A percentile compares a stretch with the other conserved stretches of the same genome.
Evolutionary conservation across 2,329 filamentous ascomycete species (phyloP).

Genomic region (Shiraia sp.): DNA sequence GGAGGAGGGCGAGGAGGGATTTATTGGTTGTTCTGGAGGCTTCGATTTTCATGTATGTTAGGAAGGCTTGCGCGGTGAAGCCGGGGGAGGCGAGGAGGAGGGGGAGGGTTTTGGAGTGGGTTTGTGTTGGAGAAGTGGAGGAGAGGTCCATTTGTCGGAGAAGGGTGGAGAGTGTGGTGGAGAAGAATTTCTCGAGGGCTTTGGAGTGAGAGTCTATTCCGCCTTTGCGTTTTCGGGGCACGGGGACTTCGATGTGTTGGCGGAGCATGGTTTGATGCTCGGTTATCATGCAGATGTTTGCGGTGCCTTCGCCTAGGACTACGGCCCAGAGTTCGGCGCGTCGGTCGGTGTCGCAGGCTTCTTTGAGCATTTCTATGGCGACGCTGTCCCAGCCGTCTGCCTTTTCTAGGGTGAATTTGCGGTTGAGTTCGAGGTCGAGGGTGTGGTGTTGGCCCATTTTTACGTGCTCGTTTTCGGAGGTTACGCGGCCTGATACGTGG

Average conservation of each 20-base stretch:
- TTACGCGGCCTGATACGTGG: slow-evolving; percentile 68
- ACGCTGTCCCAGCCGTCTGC: slow-evolving; percentile 85
- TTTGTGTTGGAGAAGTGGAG: too few relatives aligned
- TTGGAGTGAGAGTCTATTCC: slow-evolving; percentile 67
- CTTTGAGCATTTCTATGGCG: slow-evolving; percentile 74
- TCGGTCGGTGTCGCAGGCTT: slow-evolving; percentile 77
- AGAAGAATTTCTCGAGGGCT: slow-evolving; percentile 77
- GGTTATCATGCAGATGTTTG: slow-evolving; percentile 82
- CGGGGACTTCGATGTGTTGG: slow-evolving; percentile 67
- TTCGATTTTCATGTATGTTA: slow-evolving; percentile 68
- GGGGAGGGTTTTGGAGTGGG: slow-evolving; percentile 51
- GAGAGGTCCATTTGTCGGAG: slow-evolving; percentile 75
- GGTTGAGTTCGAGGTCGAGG: slow-evolving; percentile 81
- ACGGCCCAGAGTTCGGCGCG: slow-evolving; percentile 85
- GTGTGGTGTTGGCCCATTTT: slow-evolving; percentile 71
- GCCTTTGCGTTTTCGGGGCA: slow-evolving; percentile 69
- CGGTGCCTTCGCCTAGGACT: slow-evolving; percentile 87
- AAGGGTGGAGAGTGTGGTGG: slow-evolving; percentile 74
- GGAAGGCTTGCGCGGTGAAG: slow-evolving; percentile 81
- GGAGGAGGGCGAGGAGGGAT: slow-evolving; percentile 64
- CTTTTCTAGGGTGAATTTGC: slow-evolving; percentile 88
- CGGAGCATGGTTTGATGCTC: slow-evolving; percentile 78
- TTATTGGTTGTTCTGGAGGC: slow-evolving; percentile 74
- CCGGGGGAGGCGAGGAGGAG: slow-evolving; percentile 87
- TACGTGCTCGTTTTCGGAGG: slow-evolving; percentile 68